Conservation (phyloP, 495 filamentous ascomycete species). For the Bathelium albidoporum region DNA sequence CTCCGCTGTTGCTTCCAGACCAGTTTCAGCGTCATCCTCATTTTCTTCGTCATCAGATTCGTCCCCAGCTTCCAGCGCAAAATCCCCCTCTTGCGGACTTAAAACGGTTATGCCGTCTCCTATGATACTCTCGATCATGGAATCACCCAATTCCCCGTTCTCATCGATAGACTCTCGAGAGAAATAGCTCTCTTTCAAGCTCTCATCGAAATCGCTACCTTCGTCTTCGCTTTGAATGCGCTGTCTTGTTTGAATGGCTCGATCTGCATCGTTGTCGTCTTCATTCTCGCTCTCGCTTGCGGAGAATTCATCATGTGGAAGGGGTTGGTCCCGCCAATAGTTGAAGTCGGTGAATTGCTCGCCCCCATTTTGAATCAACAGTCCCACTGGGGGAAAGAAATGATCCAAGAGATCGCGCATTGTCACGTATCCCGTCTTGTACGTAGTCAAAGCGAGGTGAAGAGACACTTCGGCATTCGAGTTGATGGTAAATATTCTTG, state of each 20-base stretch:
- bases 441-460: conserved; percentile 83
- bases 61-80: conserved; percentile 32
- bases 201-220: conserved; percentile 20
- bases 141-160: conserved; percentile 3
- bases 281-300: conserved; percentile 32
- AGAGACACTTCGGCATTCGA: conserved; percentile 93
- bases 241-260: conserved; percentile 33
- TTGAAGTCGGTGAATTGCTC: conserved; percentile 37
- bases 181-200: conserved; percentile 12
- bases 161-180: conserved; percentile 17
- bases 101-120: conserved; percentile 22
- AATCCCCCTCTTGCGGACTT: conserved; percentile 24
- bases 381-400: conserved; percentile 62
- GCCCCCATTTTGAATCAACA: conserved; percentile 30
- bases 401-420: conserved; percentile 96
- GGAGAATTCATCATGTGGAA: conserved; percentile 31
- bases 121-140: conserved; percentile 25
- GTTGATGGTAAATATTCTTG: conserved; percentile 97
- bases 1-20: conserved; percentile 18
- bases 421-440: conserved; percentile 92
- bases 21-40: conserved; percentile 21
- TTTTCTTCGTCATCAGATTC: conserved; percentile 34
- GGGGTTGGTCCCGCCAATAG: conserved; percentile 32
- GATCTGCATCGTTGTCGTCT: conserved; percentile 30
- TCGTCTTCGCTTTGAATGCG: conserved; percentile 25